Evolutionary conservation across 1,284 basidiomycete species (phyloP), one percentile per base, ranked within the genome.

Genomic region (Vanrija sp.): DNA sequence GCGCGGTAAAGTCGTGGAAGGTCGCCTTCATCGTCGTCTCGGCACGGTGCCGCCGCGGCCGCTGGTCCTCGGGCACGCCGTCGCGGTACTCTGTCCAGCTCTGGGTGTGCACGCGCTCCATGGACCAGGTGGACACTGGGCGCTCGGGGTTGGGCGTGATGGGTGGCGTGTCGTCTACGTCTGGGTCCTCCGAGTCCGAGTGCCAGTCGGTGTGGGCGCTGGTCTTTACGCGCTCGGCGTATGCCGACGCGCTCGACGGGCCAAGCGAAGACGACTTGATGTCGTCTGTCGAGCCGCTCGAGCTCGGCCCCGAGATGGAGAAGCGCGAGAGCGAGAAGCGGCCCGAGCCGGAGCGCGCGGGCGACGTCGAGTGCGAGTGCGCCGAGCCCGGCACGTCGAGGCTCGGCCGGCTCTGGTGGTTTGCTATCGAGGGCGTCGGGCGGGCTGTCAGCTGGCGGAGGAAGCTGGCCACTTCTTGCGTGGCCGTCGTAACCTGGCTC

Each of bases 41-140:
- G 15, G 52, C 57, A 21, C 28, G 21, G 52, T 52, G 40, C 40
- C 19, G n/a, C 19, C 19, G n/a, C 8, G 40, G 16, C n/a, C 40
- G 6, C 40, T 42, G 40, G 7, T 42, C 40, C 40, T n/a, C n/a
- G n/a, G 19, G n/a, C n/a, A 21, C 40, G 19, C 40, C 40, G 40
- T 42, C n/a, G n/a, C 40, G 40, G 34, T 34, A 34, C 34, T 34
- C 34, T 34, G 34, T 34, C 34, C 34, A 34, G 34, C 10, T 14
- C 34, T 34, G 34, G 34, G 54, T 52, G 29, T 46, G 43, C 18
- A 61, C 21, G 40, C 49, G 43, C 52, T 61, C 53, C 40, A 55
- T 43, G 34, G 38, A 52, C 59, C 59, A 61, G 34, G 40, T 54
- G n/a, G 55, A 52, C 25, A 61, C 47, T 18, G 59, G 59, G 45